Percentiles rank a stretch among this genome's conserved stretches.
Evolutionary conservation across 331 rosid species (phyloP).

Genomic region (Pyrus hybrid): DNA sequence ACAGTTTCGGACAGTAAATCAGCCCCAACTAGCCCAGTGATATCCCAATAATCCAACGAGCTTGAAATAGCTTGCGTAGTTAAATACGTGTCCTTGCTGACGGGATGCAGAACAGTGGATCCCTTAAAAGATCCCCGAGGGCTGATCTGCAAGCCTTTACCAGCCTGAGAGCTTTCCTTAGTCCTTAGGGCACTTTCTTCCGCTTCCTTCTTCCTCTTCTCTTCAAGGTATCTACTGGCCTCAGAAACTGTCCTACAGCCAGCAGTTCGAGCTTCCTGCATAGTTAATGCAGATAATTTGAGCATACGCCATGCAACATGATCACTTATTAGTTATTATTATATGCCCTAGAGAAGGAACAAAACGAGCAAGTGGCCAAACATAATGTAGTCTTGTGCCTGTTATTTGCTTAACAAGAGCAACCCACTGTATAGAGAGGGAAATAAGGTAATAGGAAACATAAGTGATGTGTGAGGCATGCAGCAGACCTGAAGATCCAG

Average conservation of each 20-base stretch:
- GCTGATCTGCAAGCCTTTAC: constrained; percentile 37
- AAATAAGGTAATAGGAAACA: neutral
- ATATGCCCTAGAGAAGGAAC: too few species aligned
- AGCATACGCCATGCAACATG: neutral
- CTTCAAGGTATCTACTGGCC: constrained; percentile 43
- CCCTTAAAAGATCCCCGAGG: constrained; percentile 32
- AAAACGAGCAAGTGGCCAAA: too few species aligned
- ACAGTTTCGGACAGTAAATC: constrained; percentile 68
- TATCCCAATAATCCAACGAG: constrained; percentile 63
- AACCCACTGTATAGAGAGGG: neutral
- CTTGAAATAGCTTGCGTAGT: constrained; percentile 26
- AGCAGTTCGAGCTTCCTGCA: constrained; percentile 73
- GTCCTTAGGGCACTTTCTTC: constrained; percentile 29
- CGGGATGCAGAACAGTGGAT: constrained; percentile 18
- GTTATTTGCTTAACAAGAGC: neutral
- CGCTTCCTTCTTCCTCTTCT: constrained; percentile 46
- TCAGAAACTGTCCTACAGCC: constrained; percentile 65
- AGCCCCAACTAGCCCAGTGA: constrained; percentile 47
- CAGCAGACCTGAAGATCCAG: constrained; percentile 70
- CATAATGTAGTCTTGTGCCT: neutral
- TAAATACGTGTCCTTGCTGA: constrained; percentile 30
- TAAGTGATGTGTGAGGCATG: constrained; percentile 1
- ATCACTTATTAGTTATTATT: neutral
- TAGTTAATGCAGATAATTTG: neutral
- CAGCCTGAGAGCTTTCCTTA: constrained; percentile 41